These are phyloP conservation scores for Hanseniaspora jakobsenii DNA, from an alignment of 805 yeast species.

Conservation along the genomic window DNA sequence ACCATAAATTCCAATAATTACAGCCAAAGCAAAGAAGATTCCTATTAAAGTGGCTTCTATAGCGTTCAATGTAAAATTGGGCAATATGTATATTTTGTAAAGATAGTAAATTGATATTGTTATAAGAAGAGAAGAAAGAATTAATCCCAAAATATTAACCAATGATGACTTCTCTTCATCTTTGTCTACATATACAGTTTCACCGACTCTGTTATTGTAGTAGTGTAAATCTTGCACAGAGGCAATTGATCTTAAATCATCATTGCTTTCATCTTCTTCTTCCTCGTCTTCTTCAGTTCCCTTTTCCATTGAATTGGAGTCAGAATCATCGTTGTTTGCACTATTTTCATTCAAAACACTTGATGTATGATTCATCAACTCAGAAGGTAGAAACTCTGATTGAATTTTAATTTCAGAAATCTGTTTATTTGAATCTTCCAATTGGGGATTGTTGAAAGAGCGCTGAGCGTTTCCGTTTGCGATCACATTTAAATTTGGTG, in stretches of 20 bases:
- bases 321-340: background rate
- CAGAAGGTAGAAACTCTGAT: no score
- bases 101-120: slow-evolving; percentile 68
- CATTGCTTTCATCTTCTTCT: slow-evolving; percentile 9
- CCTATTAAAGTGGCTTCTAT: slow-evolving; percentile 77
- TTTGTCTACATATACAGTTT: background rate
- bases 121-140: slow-evolving; percentile 61
- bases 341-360: background rate
- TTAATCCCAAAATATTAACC: slow-evolving; percentile 64
- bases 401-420: no score
- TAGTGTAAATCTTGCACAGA: slow-evolving; percentile 10
- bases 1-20: slow-evolving; percentile 68
- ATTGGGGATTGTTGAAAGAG: no score
- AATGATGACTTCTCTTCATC: slow-evolving; percentile 46
- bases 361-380: background rate
- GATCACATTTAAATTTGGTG: no score
- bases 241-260: slow-evolving; percentile 15
- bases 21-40: slow-evolving; percentile 63
- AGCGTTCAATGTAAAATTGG: slow-evolving; percentile 56
- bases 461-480: no score
- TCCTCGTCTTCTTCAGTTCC: background rate
- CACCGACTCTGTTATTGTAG: slow-evolving; percentile 6
- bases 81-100: slow-evolving; percentile 70
- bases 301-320: no score
- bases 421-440: no score